phyloP scores from a whole-genome alignment of 306 rosid species.

The Urtica urens region DNA sequence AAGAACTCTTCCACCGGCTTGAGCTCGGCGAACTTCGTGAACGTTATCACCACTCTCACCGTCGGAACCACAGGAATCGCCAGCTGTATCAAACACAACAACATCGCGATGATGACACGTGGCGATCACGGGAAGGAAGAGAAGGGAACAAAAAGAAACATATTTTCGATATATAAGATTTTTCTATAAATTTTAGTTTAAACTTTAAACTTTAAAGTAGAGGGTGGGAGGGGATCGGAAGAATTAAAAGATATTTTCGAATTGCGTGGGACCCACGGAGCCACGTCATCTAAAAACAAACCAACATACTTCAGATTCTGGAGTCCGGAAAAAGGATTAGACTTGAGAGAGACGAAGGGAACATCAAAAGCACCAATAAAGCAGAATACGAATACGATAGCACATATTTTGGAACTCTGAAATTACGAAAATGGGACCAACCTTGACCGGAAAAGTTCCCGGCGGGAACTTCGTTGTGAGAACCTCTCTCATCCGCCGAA shows the following conservation, averaged over 20 bases:
- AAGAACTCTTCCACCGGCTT: constrained; percentile 64
- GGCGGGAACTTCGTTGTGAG: constrained; percentile 94
- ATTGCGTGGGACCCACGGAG: too few species aligned
- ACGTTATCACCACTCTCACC: constrained; percentile 87
- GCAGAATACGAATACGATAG: neutral
- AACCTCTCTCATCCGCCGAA: constrained; percentile 80
- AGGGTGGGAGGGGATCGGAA: too few species aligned
- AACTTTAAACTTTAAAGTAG: too few species aligned
- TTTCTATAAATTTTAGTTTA: too few species aligned
- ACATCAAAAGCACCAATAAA: constrained; percentile 28
- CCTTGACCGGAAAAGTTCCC: constrained; percentile 95
- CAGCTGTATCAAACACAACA: constrained; percentile 37
- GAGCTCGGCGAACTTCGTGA: constrained; percentile 85
- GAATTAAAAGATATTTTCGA: too few species aligned
- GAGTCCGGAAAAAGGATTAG: too few species aligned
- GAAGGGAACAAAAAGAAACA: too few species aligned
- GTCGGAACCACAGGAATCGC: constrained; percentile 96
- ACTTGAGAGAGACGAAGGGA: neutral
- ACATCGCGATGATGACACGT: constrained; percentile 12
- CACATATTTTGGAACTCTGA: neutral
- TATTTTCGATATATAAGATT: too few species aligned
- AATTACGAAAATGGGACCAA: constrained; percentile 18
- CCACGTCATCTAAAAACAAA: too few species aligned
- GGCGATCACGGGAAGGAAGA: too few species aligned
- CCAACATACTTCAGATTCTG: too few species aligned